Evolutionary conservation across 768 basidiomycete species (phyloP).

Genomic region (Tephrocybe sp.): DNA sequence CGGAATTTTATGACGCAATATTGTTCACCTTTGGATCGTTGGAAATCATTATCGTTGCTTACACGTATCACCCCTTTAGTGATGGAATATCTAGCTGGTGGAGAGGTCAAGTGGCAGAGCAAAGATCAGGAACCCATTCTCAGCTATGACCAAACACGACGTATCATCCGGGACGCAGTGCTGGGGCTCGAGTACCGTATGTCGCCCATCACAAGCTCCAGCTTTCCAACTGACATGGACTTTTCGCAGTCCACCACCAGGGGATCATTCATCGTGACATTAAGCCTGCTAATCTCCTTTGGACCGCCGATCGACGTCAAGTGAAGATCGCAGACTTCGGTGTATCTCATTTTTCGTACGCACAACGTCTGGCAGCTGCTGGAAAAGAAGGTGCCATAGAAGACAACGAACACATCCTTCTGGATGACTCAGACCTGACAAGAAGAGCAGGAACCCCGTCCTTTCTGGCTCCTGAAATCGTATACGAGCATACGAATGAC

Average conservation of each 20-base stretch:
- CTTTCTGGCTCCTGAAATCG: conserved; percentile 95
- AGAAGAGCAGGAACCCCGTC: conserved; percentile 94
- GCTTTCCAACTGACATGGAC: conserved; percentile 6
- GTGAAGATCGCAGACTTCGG: conserved; percentile 99
- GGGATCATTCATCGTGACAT: conserved; percentile 99
- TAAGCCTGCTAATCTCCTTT: conserved; percentile 95
- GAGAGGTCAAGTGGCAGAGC: conserved; percentile 90
- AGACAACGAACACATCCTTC: conserved; percentile 56
- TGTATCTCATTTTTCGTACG: conserved; percentile 93
- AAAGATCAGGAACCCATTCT: conserved; percentile 67
- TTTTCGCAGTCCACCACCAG: conserved; percentile 82
- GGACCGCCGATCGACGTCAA: conserved; percentile 77
- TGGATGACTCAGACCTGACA: conserved; percentile 83
- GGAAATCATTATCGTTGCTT: conserved; percentile 7
- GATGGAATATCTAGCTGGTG: conserved; percentile 94
- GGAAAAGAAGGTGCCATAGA: conserved; percentile 41
- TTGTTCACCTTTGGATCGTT: neutral
- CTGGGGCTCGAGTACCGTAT: conserved; percentile 92
- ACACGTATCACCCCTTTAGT: conserved; percentile 43
- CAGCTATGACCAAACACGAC: conserved; percentile 76
- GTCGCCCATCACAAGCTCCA: conserved; percentile 31
- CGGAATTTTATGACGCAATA: neutral
- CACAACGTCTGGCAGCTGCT: conserved; percentile 72
- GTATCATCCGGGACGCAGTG: conserved; percentile 90
- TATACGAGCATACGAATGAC: conserved; percentile 57